Base-by-base conservation (phyloP, 176 grass and related monocot genomes). In the Pontederia crassipes region DNA sequence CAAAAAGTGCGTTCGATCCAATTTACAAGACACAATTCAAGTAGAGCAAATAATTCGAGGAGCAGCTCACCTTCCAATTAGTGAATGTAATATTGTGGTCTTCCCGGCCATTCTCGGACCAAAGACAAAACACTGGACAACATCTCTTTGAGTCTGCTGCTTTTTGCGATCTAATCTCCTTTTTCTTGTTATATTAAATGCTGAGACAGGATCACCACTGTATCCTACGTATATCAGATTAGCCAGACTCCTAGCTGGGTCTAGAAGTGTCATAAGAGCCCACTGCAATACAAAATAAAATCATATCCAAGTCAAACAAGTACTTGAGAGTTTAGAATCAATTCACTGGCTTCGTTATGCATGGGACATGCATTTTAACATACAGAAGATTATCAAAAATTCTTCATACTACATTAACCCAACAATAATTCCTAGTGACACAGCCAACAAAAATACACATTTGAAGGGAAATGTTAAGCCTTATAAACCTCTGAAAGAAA, bases 221-320 rank as follows among this genome's bases (percentile, higher is more conserved):
- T 91, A 98, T 24, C 93, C 93, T 68, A 92, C 78, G 79, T 98
- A 98, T 68, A 92, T 71, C 75, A 98, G 81, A 70, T 98, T 88
- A 65, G 84, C 76, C 57, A 83, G 80, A 76, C 93, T 92, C 68
- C 59, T 74, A 76, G 76, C 74, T 51, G 93, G 87, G 72, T 98
- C 93, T 61, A 81, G 64, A 74, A 98, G 81, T 63, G 93, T 98
- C 93, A 98, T 92, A 58, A 98, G 76, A 67, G 93, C 81, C 93
- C 93, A 98, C 93, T 98, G 81, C 74, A 79, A 83, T 66, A 13
- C 2, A 17, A 48, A 18, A 57, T 46, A 50, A 54, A 28, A 14
- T 59, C 18, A 40, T 16, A 8, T 28, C 45, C 57, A 4, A 40
- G 4, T 10, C 56, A 13, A 50, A 45, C 14, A 46, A 8, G 17